Evolutionary conservation across 202 grass and related monocot genomes (phyloP).

Genomic region (Schoenoplectus tabernaemontani): DNA sequence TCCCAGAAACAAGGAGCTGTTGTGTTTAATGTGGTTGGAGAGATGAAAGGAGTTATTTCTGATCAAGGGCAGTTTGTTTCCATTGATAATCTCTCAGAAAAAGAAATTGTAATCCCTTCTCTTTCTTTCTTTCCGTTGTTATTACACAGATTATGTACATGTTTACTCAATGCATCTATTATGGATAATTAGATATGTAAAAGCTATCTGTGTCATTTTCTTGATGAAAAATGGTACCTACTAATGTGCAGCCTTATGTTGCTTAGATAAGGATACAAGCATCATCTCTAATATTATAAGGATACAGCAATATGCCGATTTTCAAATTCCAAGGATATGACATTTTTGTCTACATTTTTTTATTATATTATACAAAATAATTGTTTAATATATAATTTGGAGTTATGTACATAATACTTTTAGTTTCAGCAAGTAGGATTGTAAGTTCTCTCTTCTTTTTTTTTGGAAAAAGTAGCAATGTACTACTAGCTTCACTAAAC

Average conservation of each 20-base stretch:
- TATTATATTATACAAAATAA: not conserved
- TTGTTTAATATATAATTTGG: not conserved
- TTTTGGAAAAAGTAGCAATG: too few species aligned
- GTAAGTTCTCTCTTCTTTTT: too few species aligned
- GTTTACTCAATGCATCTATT: not conserved
- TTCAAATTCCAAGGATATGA: not conserved
- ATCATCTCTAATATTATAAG: not conserved
- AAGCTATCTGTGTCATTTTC: too few species aligned
- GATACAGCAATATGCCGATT: not conserved
- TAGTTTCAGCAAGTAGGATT: too few species aligned
- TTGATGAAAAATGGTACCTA: too few species aligned
- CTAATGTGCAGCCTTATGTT: not conserved
- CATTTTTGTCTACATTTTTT: not conserved
- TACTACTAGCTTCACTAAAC: too few species aligned
- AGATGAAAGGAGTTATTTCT: constrained; percentile 51
- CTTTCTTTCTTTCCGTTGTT: not conserved
- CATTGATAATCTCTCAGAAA: constrained; percentile 46
- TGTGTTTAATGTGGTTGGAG: constrained; percentile 73
- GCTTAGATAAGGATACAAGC: not conserved
- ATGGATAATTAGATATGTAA: too few species aligned
- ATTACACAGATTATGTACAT: not conserved
- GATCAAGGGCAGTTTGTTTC: constrained; percentile 41
- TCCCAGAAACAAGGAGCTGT: constrained; percentile 37
- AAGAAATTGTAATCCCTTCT: constrained; percentile 46
- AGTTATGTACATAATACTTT: too few species aligned